Conservation (phyloP, 148 eudicot genomes). For the Nepenthes gracilis region DNA sequence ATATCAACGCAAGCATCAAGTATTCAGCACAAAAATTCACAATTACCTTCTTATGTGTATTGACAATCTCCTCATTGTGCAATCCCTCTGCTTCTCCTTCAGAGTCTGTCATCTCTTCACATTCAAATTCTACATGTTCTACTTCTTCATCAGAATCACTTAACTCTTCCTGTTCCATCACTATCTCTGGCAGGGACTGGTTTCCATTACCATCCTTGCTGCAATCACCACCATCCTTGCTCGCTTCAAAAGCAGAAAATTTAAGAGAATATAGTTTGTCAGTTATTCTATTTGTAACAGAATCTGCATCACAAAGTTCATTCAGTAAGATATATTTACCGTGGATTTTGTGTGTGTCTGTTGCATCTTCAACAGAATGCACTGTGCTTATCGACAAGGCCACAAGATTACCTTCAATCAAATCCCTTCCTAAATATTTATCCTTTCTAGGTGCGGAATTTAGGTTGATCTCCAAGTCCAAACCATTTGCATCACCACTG, state of each 20-base stretch:
- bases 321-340: slow-evolving; percentile 2
- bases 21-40: no score
- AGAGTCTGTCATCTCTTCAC: slow-evolving; percentile 93
- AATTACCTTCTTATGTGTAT: slow-evolving; percentile 43
- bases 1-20: no score
- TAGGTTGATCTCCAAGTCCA: slow-evolving; percentile 72
- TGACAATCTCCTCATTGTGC: slow-evolving; percentile 27
- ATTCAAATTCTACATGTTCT: slow-evolving; percentile 85
- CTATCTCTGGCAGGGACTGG: slow-evolving; percentile 57
- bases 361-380: slow-evolving; percentile 9
- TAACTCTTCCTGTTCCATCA: slow-evolving; percentile 97
- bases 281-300: slow-evolving; percentile 8
- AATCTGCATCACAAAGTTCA: slow-evolving; percentile 3
- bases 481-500: slow-evolving; percentile 29
- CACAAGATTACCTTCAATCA: slow-evolving; percentile 4
- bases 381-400: slow-evolving; percentile 2
- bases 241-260: slow-evolving; percentile 11
- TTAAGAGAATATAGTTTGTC: slow-evolving; percentile 19
- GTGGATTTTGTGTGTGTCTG: slow-evolving; percentile 7
- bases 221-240: slow-evolving; percentile 15
- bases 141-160: slow-evolving; percentile 97
- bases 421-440: slow-evolving; percentile 21
- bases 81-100: slow-evolving; percentile 61
- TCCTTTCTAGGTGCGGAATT: slow-evolving; percentile 38
- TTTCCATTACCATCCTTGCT: slow-evolving; percentile 17